Base-by-base conservation (phyloP, 2,329 filamentous ascomycete genomes). In the Aspergillus fumigatiaffinis region DNA sequence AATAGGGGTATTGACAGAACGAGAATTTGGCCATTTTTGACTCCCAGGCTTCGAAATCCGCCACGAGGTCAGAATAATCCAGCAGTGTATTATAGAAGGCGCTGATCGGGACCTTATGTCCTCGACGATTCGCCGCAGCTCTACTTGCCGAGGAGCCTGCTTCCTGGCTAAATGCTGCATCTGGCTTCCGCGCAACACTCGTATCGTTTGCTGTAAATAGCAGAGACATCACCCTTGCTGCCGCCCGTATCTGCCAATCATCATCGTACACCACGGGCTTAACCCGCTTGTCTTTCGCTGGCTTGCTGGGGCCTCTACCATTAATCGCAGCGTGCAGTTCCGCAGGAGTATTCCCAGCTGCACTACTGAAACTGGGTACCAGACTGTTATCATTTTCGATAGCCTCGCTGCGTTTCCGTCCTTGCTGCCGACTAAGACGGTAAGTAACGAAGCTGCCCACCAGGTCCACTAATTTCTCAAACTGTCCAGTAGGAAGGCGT, bases 1-100 rank as follows among this genome's bases (percentile, higher is more conserved):
- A 87, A 67, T 96, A 95, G 0, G 92, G 91, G 67, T 95, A 96
- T 70, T 96, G 91, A 70, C 92, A 96, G 69, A 97, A 96, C 0
- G 90, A 84, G 69, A 96, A 96, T 63, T 86, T 90, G 21, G 82
- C 82, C 52, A 83, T 82, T 62, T 84, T 87, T 4, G 84, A 82
- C 70, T 96, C 92, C 92, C 92, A 97, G 9, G 85, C 82, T 68
- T 96, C 91, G 67, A 95, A 96, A 70, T 97, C 92, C 0, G 84
- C 84, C 50, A 94, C 84, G 6, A 96, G 80, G 68, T 96, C 91
- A n/a, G 87, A 85, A 66, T 91, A 91, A 70, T 97, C 92, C 9
- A 96, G 82, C 58, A 96, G 77, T 1, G 89, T 89, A 68, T 91
- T 92, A 73, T 96, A 97, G 69, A 96, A 97, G 65, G 91, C 87